Evolutionary conservation across 164 flowering plant genomes (phyloP).

Genomic region (Platanus orientalis): DNA sequence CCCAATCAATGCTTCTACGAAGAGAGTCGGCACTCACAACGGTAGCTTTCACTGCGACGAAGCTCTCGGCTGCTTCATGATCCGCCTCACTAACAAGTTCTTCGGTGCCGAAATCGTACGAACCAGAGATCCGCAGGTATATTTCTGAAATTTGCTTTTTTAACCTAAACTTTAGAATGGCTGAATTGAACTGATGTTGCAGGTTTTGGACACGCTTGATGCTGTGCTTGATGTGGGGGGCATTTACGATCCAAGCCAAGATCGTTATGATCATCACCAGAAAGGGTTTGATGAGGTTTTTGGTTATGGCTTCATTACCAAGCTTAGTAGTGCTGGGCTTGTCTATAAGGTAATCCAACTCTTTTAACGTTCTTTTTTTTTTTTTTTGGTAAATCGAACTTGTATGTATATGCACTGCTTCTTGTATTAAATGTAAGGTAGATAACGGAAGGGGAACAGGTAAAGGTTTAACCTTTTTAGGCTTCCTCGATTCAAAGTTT

Average conservation of each 20-base stretch:
- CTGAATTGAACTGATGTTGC: not conserved
- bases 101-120: slow-evolving; percentile 67
- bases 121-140: slow-evolving; percentile 75
- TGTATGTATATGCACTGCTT: too few species aligned
- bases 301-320: slow-evolving; percentile 59
- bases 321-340: slow-evolving; percentile 70
- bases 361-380: too few species aligned
- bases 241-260: slow-evolving; percentile 45
- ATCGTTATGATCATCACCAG: slow-evolving; percentile 72
- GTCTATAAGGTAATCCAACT: slow-evolving; percentile 46
- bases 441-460: too few species aligned
- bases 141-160: not conserved
- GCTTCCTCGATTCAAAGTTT: too few species aligned
- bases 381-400: too few species aligned
- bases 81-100: slow-evolving; percentile 80
- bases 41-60: slow-evolving; percentile 99
- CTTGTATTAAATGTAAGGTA: too few species aligned
- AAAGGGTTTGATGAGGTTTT: slow-evolving; percentile 58
- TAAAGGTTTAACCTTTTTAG: too few species aligned
- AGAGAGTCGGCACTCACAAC: slow-evolving; percentile 91
- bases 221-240: slow-evolving; percentile 76
- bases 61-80: slow-evolving; percentile 98
- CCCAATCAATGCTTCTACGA: slow-evolving; percentile 19
- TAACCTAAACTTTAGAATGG: not conserved
- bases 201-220: slow-evolving; percentile 61